These are phyloP conservation scores for Coelastrella sp. DNA, from an alignment of 139 green algal genomes.

Conservation along the genomic window DNA sequence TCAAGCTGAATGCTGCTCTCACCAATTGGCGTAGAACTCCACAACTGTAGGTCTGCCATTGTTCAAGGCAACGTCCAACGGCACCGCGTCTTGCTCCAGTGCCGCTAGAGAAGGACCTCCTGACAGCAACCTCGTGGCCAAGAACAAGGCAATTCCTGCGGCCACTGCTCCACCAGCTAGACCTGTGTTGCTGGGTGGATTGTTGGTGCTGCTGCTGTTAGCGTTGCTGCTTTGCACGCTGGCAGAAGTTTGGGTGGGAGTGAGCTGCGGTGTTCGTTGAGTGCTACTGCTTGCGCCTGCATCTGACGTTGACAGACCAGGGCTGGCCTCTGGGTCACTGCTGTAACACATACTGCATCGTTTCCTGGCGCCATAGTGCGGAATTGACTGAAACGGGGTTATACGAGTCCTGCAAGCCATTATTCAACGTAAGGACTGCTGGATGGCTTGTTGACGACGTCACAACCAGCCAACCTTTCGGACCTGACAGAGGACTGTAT, in stretches of 20 bases:
- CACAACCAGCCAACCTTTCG: not conserved
- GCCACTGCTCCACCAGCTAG: conserved; percentile 72
- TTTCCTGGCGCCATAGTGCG: too few relatives aligned
- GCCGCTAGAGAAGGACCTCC: conserved; percentile 65
- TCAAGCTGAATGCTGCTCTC: conserved; percentile 13
- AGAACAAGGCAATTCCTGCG: conserved; percentile 71
- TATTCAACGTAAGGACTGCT: not conserved
- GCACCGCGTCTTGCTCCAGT: conserved; percentile 72
- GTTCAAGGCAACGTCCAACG: conserved; percentile 79
- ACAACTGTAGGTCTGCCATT: conserved; percentile 91
- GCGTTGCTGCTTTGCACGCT: not conserved
- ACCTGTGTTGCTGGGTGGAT: conserved; percentile 34
- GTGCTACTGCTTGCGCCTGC: not conserved
- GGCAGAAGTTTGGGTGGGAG: not conserved
- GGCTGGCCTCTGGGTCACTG: not conserved
- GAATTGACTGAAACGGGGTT: not conserved
- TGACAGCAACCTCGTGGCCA: conserved; percentile 57
- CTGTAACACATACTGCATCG: too few relatives aligned
- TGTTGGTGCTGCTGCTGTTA: conserved; percentile 8
- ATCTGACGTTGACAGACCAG: not conserved
- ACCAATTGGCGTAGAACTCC: conserved; percentile 98
- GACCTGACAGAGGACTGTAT: too few relatives aligned
- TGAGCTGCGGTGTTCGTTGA: not conserved
- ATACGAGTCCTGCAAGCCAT: not conserved
- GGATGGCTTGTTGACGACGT: not conserved